These are phyloP conservation scores for Cercospora sp. DNA, from an alignment of 2,329 filamentous ascomycete genomes.

Conservation along the genomic window DNA sequence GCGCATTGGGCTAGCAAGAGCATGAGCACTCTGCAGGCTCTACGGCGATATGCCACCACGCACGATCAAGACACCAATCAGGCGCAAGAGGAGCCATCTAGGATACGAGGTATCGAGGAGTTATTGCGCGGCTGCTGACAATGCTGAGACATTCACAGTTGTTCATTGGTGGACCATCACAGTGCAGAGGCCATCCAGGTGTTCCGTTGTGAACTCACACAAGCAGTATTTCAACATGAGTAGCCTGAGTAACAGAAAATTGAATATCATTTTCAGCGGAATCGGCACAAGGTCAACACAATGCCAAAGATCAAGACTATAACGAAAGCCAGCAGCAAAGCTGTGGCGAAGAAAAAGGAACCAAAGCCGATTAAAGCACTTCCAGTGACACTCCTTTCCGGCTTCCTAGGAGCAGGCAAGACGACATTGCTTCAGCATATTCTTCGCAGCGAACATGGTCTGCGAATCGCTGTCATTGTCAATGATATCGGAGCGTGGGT, in stretches of 20 bases:
- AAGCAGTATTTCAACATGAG: background rate
- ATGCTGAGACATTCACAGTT: background rate
- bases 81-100: background rate
- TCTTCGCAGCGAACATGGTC: conserved; percentile 64
- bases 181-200: conserved; percentile 20
- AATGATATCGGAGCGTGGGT: conserved; percentile 61
- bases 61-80: background rate
- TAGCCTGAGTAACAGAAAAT: background rate
- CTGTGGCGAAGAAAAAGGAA: conserved; percentile 10
- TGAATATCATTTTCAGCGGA: background rate
- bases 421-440: conserved; percentile 71
- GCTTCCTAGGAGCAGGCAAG: conserved; percentile 67
- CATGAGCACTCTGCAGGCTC: background rate
- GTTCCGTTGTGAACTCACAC: conserved; percentile 9
- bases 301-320: conserved; percentile 26
- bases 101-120: background rate
- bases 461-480: conserved; percentile 70
- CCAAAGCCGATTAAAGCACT: conserved; percentile 40
- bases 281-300: background rate
- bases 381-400: conserved; percentile 62
- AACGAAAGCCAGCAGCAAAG: conserved; percentile 19
- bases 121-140: background rate
- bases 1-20: background rate
- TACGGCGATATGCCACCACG: background rate
- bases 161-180: conserved; percentile 20